Evolutionary conservation across 225 moss, liverwort and hornwort genomes (phyloP), one percentile per base, ranked within the genome.

Genomic region (Marchantia paleacea): DNA sequence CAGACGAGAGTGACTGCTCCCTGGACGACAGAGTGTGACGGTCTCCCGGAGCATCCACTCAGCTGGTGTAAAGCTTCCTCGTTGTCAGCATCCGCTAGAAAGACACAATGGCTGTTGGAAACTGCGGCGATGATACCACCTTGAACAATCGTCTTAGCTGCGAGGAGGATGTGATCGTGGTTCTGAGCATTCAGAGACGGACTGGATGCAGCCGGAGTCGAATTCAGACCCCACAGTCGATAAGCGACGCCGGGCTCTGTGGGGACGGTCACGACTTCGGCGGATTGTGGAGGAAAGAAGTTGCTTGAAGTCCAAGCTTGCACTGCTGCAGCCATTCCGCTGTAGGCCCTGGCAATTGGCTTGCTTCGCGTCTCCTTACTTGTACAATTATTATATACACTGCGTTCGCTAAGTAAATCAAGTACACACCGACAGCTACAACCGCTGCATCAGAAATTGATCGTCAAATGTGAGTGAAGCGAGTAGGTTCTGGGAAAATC

Each of bases 61-160:
- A 79, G 52, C 52, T 68, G 13, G 8, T 66, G 4, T 0, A 79
- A n/a, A 25, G 68, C 78, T 29, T 79, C 78, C 54, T 79, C n/a
- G 13, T 68, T 79, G 68, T 79, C 78, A 24, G 67, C 78, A 54
- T 79, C 78, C 10, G 78, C 78, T 19, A 79, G 28, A 51, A 79
- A 79, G 4, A 79, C 69, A 20, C 54, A 79, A 3, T 50, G 66
- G 19, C 66, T 51, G 64, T 69, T 63, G 19, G 67, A 79, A 26
- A 53, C 64, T 4, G 78, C 78, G 15, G 68, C 78, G 12, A 79
- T 69, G 10, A 79, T 79, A 2, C 78, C 78, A 2, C 78, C 78
- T 4, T 63, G 78, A 22, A 63, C 64, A 7, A 79, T 79, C 26
- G 78, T 69, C 54, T 79, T 63, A 0, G 78, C 78, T 16, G 78